Evolutionary conservation across 176 grass and related monocot species (phyloP).

Genomic region (Phragmites australis): DNA sequence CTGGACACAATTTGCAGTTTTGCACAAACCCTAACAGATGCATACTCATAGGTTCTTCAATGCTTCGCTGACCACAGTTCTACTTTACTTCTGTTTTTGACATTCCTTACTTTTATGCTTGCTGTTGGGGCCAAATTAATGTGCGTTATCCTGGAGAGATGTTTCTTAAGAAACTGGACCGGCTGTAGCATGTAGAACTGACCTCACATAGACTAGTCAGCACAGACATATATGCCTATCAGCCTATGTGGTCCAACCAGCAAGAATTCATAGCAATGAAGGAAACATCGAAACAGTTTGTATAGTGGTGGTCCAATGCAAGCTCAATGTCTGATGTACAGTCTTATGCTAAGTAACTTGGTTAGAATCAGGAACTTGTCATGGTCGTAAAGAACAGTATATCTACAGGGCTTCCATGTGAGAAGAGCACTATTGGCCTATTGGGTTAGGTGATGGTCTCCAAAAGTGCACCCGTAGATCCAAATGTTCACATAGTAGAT

Average conservation of each 20-base stretch:
- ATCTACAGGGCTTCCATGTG: conserved; percentile 47
- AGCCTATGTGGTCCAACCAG: conserved; percentile 35
- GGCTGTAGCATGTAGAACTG: conserved; percentile 28
- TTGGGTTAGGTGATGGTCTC: conserved; percentile 50
- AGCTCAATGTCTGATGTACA: conserved; percentile 3
- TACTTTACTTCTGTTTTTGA: conserved; percentile 4
- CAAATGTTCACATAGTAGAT: conserved; percentile 38
- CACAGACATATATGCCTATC: neutral
- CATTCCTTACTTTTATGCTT: conserved; percentile 18
- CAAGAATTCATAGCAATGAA: conserved; percentile 34
- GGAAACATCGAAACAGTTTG: conserved; percentile 34
- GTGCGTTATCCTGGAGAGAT: neutral
- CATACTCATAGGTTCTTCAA: conserved; percentile 12
- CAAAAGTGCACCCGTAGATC: conserved; percentile 37
- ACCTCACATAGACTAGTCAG: neutral
- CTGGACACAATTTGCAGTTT: neutral
- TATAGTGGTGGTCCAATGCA: conserved; percentile 44
- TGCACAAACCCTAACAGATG: too few species aligned
- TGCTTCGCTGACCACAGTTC: conserved; percentile 3
- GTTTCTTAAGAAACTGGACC: conserved; percentile 34
- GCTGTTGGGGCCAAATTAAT: neutral
- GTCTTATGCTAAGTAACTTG: conserved; percentile 40
- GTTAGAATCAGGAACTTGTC: conserved; percentile 22
- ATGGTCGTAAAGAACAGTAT: conserved; percentile 49
- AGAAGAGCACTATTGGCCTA: conserved; percentile 33